A percentile compares a stretch with the other conserved stretches of the same genome.
phyloP scores from a whole-genome alignment of 1,284 basidiomycete genomes.

The Trichosporon coremiiforme region DNA sequence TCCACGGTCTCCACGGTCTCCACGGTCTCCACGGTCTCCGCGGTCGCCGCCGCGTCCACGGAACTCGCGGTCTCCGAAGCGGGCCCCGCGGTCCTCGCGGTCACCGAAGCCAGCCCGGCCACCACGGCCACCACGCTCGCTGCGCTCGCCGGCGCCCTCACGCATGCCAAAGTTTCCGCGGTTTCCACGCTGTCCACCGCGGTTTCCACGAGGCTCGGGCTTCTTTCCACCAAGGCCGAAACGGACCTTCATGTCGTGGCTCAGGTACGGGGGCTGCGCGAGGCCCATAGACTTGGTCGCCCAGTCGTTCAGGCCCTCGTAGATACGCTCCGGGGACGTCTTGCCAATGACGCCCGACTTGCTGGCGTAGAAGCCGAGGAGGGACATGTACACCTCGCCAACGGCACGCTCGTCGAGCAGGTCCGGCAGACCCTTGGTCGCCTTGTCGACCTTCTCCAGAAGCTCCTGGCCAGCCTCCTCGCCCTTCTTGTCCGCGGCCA shows the following conservation, averaged over 20 bases:
- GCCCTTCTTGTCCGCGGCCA: slow-evolving; percentile 60
- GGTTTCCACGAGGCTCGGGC: slow-evolving; percentile 1
- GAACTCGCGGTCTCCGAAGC: slow-evolving; percentile 1
- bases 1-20: no score
- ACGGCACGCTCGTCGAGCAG: slow-evolving; percentile 65
- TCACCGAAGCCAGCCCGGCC: no score
- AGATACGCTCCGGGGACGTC: slow-evolving; percentile 58
- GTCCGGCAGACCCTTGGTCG: no score
- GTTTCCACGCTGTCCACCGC: slow-evolving; percentile 10
- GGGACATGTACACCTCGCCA: slow-evolving; percentile 67
- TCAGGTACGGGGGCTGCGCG: slow-evolving; percentile 61
- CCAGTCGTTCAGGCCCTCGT: slow-evolving; percentile 71
- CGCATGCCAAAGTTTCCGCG: slow-evolving; percentile 19
- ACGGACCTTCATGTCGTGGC: slow-evolving; percentile 59
- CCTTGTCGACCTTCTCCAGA: no score
- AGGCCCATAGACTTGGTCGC: slow-evolving; percentile 62
- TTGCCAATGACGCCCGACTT: slow-evolving; percentile 62
- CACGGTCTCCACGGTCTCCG: background rate
- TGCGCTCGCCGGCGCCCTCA: background rate
- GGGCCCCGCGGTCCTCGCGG: slow-evolving; percentile 12
- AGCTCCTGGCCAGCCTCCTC: slow-evolving; percentile 29
- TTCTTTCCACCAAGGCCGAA: slow-evolving; percentile 24
- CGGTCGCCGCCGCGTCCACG: no score
- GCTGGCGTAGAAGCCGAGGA: slow-evolving; percentile 75
- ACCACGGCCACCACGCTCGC: background rate